phyloP scores from a whole-genome alignment of 2,329 filamentous ascomycete genomes.

The Fusarium sp. region DNA sequence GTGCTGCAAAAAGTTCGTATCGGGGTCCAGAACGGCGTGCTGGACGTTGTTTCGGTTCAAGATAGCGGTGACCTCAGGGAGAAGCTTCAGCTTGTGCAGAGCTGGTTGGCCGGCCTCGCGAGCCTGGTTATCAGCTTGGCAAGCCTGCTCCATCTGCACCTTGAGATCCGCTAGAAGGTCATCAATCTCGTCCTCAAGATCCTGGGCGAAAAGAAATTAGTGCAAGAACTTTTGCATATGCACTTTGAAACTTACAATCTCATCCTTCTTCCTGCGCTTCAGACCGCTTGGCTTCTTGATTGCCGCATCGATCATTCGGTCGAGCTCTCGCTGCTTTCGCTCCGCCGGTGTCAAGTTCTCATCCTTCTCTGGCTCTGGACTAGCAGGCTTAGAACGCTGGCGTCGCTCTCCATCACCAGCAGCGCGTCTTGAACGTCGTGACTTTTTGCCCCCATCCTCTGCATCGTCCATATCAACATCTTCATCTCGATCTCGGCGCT shows the following conservation, averaged over 20 bases:
- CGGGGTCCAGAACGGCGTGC: constrained; percentile 87
- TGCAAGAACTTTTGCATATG: neutral
- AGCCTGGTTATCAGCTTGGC: constrained; percentile 83
- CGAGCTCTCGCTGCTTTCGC: constrained; percentile 82
- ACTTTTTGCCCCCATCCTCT: constrained; percentile 54
- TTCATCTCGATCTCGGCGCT: constrained; percentile 60
- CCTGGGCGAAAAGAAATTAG: constrained; percentile 59
- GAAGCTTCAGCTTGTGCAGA: constrained; percentile 90
- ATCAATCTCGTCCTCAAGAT: constrained; percentile 90
- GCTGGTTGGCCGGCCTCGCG: constrained; percentile 83
- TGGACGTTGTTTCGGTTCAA: constrained; percentile 90
- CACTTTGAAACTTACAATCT: constrained; percentile 70
- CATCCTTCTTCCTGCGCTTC: constrained; percentile 83
- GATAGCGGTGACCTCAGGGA: constrained; percentile 87
- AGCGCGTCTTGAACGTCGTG: constrained; percentile 59
- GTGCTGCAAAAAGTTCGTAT: constrained; percentile 93
- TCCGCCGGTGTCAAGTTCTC: constrained; percentile 86
- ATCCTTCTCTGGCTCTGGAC: constrained; percentile 74
- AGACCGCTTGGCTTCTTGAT: constrained; percentile 76
- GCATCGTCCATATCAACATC: constrained; percentile 60
- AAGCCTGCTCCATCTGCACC: constrained; percentile 88
- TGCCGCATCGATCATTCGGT: constrained; percentile 87
- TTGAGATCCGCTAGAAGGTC: constrained; percentile 90
- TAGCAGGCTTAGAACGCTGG: constrained; percentile 54
- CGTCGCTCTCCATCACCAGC: constrained; percentile 58